These are phyloP conservation scores for Talaromyces sp. DNA, from an alignment of 2,329 filamentous ascomycete genomes.

Conservation along the genomic window DNA sequence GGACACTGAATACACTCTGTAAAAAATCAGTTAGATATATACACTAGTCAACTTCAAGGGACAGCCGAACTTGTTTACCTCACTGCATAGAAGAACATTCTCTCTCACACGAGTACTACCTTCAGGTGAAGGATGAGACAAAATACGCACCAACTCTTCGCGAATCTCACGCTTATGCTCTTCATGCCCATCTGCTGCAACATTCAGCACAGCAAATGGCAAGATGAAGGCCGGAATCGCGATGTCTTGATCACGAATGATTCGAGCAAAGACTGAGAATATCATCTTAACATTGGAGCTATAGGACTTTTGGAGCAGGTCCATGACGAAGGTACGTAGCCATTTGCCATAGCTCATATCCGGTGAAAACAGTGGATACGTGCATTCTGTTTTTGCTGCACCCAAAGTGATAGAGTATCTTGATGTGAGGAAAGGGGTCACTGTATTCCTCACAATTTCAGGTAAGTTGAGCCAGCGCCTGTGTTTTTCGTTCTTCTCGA, in stretches of 20 bases:
- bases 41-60: no score
- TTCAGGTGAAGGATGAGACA: constrained; percentile 61
- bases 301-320: constrained; percentile 75
- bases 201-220: constrained; percentile 80
- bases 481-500: constrained; percentile 60
- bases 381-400: constrained; percentile 50
- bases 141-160: constrained; percentile 69
- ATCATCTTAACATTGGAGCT: constrained; percentile 71
- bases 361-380: constrained; percentile 75
- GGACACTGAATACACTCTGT: constrained; percentile 79
- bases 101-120: constrained; percentile 62
- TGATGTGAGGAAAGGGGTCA: constrained; percentile 86
- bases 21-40: neutral
- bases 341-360: constrained; percentile 71
- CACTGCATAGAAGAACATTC: constrained; percentile 78
- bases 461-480: constrained; percentile 76
- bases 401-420: constrained; percentile 71
- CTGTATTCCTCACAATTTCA: constrained; percentile 70
- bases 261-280: constrained; percentile 75
- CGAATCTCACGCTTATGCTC: constrained; percentile 63
- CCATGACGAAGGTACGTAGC: constrained; percentile 75
- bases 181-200: constrained; percentile 70
- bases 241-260: constrained; percentile 81
- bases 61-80: constrained; percentile 55
- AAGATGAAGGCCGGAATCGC: constrained; percentile 84